phyloP scores from a whole-genome alignment of 2,329 filamentous ascomycete genomes.

The Chrysoporthe austroafricana region DNA sequence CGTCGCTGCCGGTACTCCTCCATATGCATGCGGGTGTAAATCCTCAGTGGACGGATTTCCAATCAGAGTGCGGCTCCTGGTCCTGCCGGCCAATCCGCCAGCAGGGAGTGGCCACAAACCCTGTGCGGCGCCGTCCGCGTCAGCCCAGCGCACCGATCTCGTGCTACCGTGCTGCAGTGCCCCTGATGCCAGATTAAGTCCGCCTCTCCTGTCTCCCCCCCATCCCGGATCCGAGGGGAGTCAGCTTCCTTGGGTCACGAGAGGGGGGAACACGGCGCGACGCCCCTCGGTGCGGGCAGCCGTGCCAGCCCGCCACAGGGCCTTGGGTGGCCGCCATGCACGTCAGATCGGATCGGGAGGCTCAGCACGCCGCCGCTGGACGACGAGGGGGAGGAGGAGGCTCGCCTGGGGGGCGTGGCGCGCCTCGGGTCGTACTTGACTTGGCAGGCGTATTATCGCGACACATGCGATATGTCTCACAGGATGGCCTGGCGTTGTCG shows the following conservation, averaged over 20 bases:
- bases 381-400: constrained; percentile 7
- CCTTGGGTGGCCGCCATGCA: constrained; percentile 10
- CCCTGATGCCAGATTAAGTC: constrained; percentile 12
- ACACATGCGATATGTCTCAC: too few species aligned
- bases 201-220: not conserved
- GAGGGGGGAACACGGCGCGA: not conserved
- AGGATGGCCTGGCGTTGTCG: too few species aligned
- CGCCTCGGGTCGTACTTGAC: not conserved
- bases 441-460: too few species aligned
- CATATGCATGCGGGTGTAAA: not conserved
- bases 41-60: not conserved
- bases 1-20: not conserved
- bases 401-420: not conserved
- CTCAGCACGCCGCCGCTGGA: constrained; percentile 16
- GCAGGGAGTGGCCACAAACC: too few species aligned
- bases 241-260: not conserved
- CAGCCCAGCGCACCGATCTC: constrained; percentile 19
- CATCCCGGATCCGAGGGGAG: not conserved
- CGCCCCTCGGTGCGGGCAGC: constrained; percentile 2
- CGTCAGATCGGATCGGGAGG: constrained; percentile 18
- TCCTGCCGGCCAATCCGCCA: too few species aligned
- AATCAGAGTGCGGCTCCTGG: not conserved
- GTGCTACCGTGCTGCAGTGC: constrained; percentile 23
- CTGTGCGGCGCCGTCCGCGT: constrained; percentile 12
- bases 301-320: not conserved